Conservation (phyloP, 2,329 filamentous ascomycete genomes). For the Sclerotinia minor region DNA sequence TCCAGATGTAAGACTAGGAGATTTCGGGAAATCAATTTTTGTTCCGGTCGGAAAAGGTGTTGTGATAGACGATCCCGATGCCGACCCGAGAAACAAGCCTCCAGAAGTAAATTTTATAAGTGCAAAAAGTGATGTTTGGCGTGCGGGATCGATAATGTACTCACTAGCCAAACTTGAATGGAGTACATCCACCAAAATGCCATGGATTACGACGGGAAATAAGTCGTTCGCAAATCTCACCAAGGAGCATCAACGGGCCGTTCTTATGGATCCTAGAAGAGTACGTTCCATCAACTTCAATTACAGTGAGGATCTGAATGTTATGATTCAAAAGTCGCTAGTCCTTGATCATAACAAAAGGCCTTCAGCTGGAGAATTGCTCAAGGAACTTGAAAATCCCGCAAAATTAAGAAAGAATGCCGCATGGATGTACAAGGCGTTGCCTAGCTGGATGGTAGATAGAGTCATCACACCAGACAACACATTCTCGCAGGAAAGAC, state of each 20-base stretch:
- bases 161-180: neutral
- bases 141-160: constrained; percentile 4
- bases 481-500: neutral
- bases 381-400: neutral
- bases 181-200: neutral
- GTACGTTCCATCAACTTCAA: neutral
- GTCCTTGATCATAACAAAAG: constrained; percentile 1
- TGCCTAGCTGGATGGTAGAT: constrained; percentile 1
- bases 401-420: neutral
- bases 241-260: neutral
- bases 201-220: neutral
- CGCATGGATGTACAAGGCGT: neutral
- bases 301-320: constrained; percentile 3
- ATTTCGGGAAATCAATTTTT: neutral
- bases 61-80: neutral
- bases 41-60: neutral
- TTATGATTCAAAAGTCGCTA: neutral
- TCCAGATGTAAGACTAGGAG: constrained; percentile 7
- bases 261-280: constrained; percentile 10
- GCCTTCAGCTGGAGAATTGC: constrained; percentile 6
- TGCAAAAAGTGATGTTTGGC: constrained; percentile 15
- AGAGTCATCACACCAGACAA: neutral
- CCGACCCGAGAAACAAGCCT: neutral
- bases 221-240: neutral
- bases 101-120: neutral